These are phyloP conservation scores for Cercospora janseana DNA, from an alignment of 2,329 filamentous ascomycete genomes.

Conservation along the genomic window DNA sequence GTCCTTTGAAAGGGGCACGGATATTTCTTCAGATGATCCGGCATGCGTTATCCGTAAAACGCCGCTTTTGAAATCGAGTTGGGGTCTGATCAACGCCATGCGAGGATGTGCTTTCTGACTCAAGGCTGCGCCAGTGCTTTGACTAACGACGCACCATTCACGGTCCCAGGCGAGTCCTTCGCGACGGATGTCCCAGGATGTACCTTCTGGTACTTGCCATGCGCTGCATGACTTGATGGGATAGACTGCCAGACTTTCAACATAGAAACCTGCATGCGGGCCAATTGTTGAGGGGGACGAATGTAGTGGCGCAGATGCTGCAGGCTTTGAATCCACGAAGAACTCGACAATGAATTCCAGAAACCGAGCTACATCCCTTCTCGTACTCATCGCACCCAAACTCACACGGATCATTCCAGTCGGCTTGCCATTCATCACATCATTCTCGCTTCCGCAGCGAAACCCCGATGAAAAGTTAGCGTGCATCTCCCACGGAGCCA, in stretches of 20 bases:
- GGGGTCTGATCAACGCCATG: slow-evolving; percentile 81
- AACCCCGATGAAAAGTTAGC: slow-evolving; percentile 81
- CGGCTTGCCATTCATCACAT: slow-evolving; percentile 78
- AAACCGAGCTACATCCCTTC: slow-evolving; percentile 70
- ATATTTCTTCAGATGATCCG: slow-evolving; percentile 39
- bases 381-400: slow-evolving; percentile 84
- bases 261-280: slow-evolving; percentile 35
- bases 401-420: slow-evolving; percentile 85
- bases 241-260: slow-evolving; percentile 62
- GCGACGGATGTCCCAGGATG: slow-evolving; percentile 70
- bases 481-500: slow-evolving; percentile 78
- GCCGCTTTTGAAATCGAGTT: slow-evolving; percentile 67
- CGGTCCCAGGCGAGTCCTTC: slow-evolving; percentile 93
- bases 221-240: slow-evolving; percentile 94
- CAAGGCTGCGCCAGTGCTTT: slow-evolving; percentile 77
- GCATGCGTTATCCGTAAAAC: slow-evolving; percentile 58
- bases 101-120: slow-evolving; percentile 84
- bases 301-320: slow-evolving; percentile 1
- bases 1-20: slow-evolving; percentile 64
- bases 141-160: slow-evolving; percentile 92
- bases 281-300: slow-evolving; percentile 12
- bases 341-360: slow-evolving; percentile 44
- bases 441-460: slow-evolving; percentile 78
- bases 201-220: slow-evolving; percentile 63
- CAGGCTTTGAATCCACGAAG: slow-evolving; percentile 32